A percentile compares a stretch with the other conserved stretches of the same genome.
Evolutionary conservation across 345 rosid species (phyloP).

Genomic region (Syzygium oleosum): DNA sequence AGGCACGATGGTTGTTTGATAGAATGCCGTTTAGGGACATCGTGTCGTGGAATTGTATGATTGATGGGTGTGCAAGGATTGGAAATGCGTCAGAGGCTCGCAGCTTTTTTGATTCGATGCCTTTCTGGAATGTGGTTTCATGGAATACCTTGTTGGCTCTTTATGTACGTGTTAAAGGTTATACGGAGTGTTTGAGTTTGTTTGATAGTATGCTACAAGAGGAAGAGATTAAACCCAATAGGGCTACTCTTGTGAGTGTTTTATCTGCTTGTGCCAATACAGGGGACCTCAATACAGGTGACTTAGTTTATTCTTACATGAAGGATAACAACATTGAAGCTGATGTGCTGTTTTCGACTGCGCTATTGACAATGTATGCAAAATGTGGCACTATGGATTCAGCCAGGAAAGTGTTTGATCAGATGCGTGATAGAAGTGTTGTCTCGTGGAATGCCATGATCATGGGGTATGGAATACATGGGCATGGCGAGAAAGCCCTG

Average conservation of each 20-base stretch:
- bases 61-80: conserved; percentile 16
- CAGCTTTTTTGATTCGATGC: conserved; percentile 11
- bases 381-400: conserved; percentile 19
- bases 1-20: conserved; percentile 14
- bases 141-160: conserved; percentile 36
- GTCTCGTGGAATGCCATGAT: conserved; percentile 29
- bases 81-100: conserved; percentile 13
- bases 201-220: conserved; percentile 35
- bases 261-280: conserved; percentile 50
- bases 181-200: conserved; percentile 37
- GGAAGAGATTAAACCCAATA: conserved; percentile 35
- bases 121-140: conserved; percentile 15
- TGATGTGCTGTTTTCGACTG: conserved; percentile 47
- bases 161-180: conserved; percentile 40
- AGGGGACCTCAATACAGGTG: conserved; percentile 37
- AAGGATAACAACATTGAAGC: conserved; percentile 17
- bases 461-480: conserved; percentile 23
- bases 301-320: conserved; percentile 40
- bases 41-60: conserved; percentile 22
- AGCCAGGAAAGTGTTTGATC: conserved; percentile 17
- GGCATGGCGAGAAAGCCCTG: conserved; percentile 35
- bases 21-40: conserved; percentile 12
- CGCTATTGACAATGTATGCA: conserved; percentile 41
- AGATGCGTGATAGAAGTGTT: conserved; percentile 16
- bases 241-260: conserved; percentile 42